Percentiles rank a stretch among this genome's conserved stretches.
phyloP scores from a whole-genome alignment of 495 filamentous ascomycete species.

The Aspergillus mulundensis region DNA sequence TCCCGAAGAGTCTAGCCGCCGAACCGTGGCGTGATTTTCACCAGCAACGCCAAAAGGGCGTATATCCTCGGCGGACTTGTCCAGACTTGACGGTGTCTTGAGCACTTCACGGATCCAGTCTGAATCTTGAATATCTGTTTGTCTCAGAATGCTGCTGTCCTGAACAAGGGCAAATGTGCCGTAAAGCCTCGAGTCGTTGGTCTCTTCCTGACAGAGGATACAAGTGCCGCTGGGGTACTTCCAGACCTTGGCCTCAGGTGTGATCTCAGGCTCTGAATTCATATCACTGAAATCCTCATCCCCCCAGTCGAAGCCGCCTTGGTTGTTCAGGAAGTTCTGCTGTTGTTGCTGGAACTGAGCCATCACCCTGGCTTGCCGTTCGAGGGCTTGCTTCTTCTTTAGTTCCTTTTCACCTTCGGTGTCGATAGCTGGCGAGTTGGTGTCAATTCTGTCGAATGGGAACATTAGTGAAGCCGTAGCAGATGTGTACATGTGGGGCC shows the following conservation, averaged over 20 bases:
- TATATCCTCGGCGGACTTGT: constrained; percentile 73
- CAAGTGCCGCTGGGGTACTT: constrained; percentile 94
- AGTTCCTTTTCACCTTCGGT: constrained; percentile 68
- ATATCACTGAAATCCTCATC: constrained; percentile 68
- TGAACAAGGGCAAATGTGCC: constrained; percentile 88
- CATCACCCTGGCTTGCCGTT: constrained; percentile 89
- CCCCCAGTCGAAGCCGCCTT: constrained; percentile 81
- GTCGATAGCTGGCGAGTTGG: constrained; percentile 54
- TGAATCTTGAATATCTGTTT: constrained; percentile 74
- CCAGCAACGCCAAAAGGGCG: constrained; percentile 87
- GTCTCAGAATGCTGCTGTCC: constrained; percentile 80
- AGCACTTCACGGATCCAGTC: constrained; percentile 83
- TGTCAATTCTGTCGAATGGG: constrained; percentile 51
- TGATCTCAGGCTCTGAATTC: constrained; percentile 52
- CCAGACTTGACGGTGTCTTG: constrained; percentile 71
- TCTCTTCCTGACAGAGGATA: constrained; percentile 94
- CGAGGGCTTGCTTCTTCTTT: constrained; percentile 85
- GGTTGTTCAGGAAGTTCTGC: constrained; percentile 83
- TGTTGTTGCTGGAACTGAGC: constrained; percentile 96
- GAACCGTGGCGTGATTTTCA: constrained; percentile 73
- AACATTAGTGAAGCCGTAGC: constrained; percentile 51
- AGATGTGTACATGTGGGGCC: constrained; percentile 61
- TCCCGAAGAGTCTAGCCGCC: constrained; percentile 69
- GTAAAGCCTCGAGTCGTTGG: constrained; percentile 81
- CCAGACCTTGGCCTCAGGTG: constrained; percentile 69